phyloP scores from a whole-genome alignment of 78 protist species.

The slime mould (Dictyostelium discoideum) region dicty_2.7 NC_007088.5:855501-856000 shows the following conservation, averaged over 20 bases:
- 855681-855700: no score
- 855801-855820: neutral
- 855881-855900: neutral
- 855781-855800: neutral
- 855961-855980: neutral
- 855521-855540: neutral
- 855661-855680: no score
- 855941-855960: no score
- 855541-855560: neutral
- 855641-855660: neutral
- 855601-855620: neutral
- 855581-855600: neutral
- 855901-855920: no score
- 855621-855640: neutral
- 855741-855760: no score
- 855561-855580: neutral
- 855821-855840: neutral
- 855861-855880: neutral
- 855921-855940: no score
- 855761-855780: neutral
- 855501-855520: neutral
- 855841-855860: neutral
- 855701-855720: no score
- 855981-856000: neutral
- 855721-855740: no score